Evolutionary conservation across 805 yeast genomes (phyloP).

Genomic region (Candida dendrica): DNA sequence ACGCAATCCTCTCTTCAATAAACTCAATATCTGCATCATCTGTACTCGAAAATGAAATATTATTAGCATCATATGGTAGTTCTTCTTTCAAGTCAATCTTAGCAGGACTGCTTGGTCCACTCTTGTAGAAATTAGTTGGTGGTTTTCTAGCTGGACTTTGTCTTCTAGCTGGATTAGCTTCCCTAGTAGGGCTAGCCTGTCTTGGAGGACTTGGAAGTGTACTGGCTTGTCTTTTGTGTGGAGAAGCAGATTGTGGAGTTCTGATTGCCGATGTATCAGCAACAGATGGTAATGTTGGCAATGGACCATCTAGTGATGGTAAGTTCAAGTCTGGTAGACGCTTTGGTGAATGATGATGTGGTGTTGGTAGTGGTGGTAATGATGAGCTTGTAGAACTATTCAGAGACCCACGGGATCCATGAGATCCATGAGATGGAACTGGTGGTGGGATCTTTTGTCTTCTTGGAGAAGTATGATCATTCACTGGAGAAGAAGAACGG

Average conservation of each 20-base stretch:
- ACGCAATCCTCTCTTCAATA: neutral
- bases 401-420: neutral
- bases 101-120: slow-evolving; percentile 11
- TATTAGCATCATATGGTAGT: slow-evolving; percentile 17
- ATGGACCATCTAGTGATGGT: neutral
- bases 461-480: neutral
- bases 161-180: neutral
- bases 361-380: slow-evolving; percentile 5
- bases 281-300: neutral
- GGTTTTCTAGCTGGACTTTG: neutral
- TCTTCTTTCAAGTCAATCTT: slow-evolving; percentile 5
- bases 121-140: neutral
- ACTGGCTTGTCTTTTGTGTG: neutral
- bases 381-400: neutral
- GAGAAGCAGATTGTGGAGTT: neutral
- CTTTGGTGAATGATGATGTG: slow-evolving; percentile 8
- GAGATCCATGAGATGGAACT: slow-evolving; percentile 19
- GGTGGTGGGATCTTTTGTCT: slow-evolving; percentile 16
- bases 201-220: neutral
- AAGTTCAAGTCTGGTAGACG: neutral
- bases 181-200: neutral
- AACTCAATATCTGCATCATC: slow-evolving; percentile 3
- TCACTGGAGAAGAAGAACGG: neutral
- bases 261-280: neutral
- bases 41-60: slow-evolving; percentile 5